phyloP scores from a whole-genome alignment of 2,329 filamentous ascomycete genomes.

The Penicillium janthinellum region DNA sequence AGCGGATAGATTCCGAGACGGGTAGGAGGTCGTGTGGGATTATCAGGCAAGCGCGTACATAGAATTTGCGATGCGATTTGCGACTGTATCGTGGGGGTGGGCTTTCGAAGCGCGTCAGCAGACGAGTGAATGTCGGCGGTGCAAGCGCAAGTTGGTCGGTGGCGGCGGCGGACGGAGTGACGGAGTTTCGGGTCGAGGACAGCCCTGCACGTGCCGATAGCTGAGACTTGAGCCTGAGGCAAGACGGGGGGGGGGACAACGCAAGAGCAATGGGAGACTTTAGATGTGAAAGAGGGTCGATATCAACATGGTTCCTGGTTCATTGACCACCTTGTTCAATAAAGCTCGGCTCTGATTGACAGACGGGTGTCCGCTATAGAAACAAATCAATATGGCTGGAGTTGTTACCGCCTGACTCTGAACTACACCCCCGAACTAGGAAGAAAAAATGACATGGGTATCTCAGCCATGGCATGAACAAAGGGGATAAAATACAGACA shows the following conservation, averaged over 20 bases:
- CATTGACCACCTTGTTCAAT: no score
- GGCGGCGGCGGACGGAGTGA: conserved; percentile 5
- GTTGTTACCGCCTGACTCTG: not conserved
- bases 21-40: conserved; percentile 17
- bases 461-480: not conserved
- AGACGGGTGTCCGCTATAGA: no score
- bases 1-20: conserved; percentile 18
- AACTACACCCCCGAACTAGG: not conserved
- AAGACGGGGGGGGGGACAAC: not conserved
- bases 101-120: not conserved
- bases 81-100: not conserved
- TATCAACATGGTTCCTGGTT: not conserved
- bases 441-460: not conserved
- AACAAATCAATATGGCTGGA: no score
- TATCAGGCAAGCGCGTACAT: not conserved
- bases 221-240: not conserved
- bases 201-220: conserved; percentile 14
- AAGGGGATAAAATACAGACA: not conserved
- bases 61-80: not conserved
- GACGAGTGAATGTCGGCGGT: not conserved
- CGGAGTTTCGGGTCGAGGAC: conserved; percentile 15
- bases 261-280: not conserved
- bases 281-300: not conserved
- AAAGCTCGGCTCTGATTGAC: not conserved
- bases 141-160: conserved; percentile 5